Base-by-base conservation (phyloP, 768 basidiomycete genomes). In the Phlebiopsis gigantea region DNA sequence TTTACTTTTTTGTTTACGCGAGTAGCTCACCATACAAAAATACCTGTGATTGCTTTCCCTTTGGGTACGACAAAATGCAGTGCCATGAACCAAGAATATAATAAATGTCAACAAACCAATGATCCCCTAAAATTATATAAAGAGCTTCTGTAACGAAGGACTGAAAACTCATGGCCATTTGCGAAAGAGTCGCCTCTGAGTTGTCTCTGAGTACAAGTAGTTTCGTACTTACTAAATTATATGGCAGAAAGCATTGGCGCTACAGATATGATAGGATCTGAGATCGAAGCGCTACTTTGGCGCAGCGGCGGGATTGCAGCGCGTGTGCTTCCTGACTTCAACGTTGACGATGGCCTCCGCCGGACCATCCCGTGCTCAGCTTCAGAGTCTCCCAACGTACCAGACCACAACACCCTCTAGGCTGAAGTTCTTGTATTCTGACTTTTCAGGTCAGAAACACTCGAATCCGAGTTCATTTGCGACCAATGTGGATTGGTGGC, bases 401-500 rank as follows among this genome's bases (percentile, higher is more conserved):
- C 67, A 71, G 8, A 71, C 73, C 0, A 74, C 78, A 2, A 79
- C 83, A 0, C 66, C 69, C 0, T 72, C 64, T 17, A 83, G 90
- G 7, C 75, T 92, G 0, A 84, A 88, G 59, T 83, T 93, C 0
- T 76, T 98, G 6, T 98, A 95, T 71, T 88, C 93, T 7, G 93
- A 95, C 66, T 84, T 95, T 56, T 83, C 89, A 0, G 77, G 84
- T 12, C 92, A 95, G 71, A 90, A 88, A 63, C 75, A 82, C 47
- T 87, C 91, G 1, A 95, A 98, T 68, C 88, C 92, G 0, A 79
- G 87, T 1, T 85, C 90, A 4, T 97, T 86, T 68, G 72, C 82
- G 48, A 82, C 90, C 10, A 90, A 90, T 65, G 74, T 93, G 28
- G 82, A 86, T 53, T 98, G 94, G 94, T 98, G 95, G 95, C 82